Evolutionary conservation across 345 rosid species (phyloP), one percentile per base, ranked within the genome.

Genomic region (Acer saccharum): DNA sequence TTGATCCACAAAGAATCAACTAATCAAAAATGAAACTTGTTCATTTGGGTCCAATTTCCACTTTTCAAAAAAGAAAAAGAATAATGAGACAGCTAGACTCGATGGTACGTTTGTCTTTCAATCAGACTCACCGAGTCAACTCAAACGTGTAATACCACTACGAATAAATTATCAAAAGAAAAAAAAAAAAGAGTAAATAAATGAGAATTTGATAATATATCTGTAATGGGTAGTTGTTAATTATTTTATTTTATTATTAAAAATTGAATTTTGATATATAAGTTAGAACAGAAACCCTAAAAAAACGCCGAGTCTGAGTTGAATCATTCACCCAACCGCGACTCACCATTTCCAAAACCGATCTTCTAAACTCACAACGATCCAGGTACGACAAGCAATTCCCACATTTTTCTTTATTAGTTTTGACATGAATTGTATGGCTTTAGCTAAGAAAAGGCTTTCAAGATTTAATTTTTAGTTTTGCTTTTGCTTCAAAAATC

Each of bases 241-340:
- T 41, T 27, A 20, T 11, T 68, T 43, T n/a, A 46, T 17, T n/a
- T 20, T 12, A 54, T 71, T 54, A 27, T 35, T 72, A 10, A 4
- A n/a, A 35, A n/a, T 20, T 58, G 21, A 61, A 61, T 23, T 39
- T 7, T 21, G 23, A 41, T 60, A 46, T 46, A 63, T 63, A 25
- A 39, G 67, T 57, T 71, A 57, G 46, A 48, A 65, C 13, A 48
- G 41, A 64, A 75, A 65, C 29, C 77, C 77, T 54, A 65, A 50
- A 3, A 48, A 75, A 75, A 50, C 63, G 63, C 65, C 43, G 82
- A 79, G 82, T 79, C 78, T 54, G 78, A 79, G 82, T 79, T 58
- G 50, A 27, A 46, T n/a, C 18, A 23, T 23, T 79, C 55, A 68
- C 68, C 75, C 65, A 65, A 55, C 76, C 69, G 74, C 71, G 74